Conservation (phyloP, 345 rosid genomes). For the Linum trigynum region DNA sequence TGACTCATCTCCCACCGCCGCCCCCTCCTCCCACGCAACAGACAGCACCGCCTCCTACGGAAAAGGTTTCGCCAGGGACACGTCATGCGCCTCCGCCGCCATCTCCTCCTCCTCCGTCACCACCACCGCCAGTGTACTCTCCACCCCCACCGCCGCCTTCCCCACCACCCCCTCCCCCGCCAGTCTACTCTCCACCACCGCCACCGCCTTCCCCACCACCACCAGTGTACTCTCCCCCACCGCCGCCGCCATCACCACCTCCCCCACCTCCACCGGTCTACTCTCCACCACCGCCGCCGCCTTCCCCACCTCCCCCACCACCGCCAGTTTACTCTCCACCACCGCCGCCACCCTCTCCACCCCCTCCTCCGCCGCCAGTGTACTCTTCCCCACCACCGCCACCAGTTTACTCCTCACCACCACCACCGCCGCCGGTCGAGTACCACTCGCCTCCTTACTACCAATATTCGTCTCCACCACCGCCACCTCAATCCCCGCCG, state of each 20-base stretch:
- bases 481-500: background rate
- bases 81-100: slow-evolving; percentile 18
- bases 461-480: slow-evolving; percentile 6
- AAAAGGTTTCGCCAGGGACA: slow-evolving; percentile 29
- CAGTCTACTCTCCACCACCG: slow-evolving; percentile 8
- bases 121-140: slow-evolving; percentile 8
- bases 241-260: background rate
- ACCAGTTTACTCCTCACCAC: background rate
- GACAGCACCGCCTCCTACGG: slow-evolving; percentile 34
- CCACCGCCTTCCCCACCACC: slow-evolving; percentile 18
- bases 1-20: slow-evolving; percentile 22
- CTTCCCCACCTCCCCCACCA: background rate
- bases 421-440: slow-evolving; percentile 8
- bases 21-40: slow-evolving; percentile 15
- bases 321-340: slow-evolving; percentile 24
- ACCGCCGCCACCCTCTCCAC: slow-evolving; percentile 5
- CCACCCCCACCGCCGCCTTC: slow-evolving; percentile 27
- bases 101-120: background rate
- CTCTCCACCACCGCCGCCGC: slow-evolving; percentile 8
- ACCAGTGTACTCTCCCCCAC: background rate
- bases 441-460: slow-evolving; percentile 4
- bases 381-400: too few species aligned
- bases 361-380: background rate
- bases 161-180: background rate
- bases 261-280: background rate